Evolutionary conservation across 2,329 filamentous ascomycete species (phyloP), one percentile per base, ranked within the genome.

Genomic region (Phialophora verrucosa): DNA sequence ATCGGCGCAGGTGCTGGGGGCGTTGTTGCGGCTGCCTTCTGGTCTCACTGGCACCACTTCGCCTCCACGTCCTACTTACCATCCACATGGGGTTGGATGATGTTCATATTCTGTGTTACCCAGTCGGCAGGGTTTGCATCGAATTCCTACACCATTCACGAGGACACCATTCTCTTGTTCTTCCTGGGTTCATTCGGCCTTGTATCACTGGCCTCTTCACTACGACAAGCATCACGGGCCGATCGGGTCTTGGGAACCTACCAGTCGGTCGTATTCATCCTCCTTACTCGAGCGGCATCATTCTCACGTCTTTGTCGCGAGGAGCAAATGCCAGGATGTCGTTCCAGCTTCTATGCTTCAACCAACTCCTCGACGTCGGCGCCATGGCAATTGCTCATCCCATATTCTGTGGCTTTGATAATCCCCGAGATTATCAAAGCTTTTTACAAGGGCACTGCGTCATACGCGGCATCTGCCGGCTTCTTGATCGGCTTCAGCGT

Each of bases 111-210:
- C 72, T 93, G 93, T 0, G 77, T 93, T n/a, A 88, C 90, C 68
- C 92, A 97, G 75, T 96, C 93, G n/a, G 82, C 91, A 59, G 94
- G 95, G 7, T 99, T 98, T 76, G 94, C 94, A 0, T 95, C 95
- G 3, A 99, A 99, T 79, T 99, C 95, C 0, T 99, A 93, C 79
- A 98, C 94, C 0, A 97, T 99, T 71, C 99, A 95, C 93, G 95
- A 99, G 80, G 95, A 99, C 75, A 91, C 92, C 14, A 97, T 97
- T 63, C 84, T 97, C 4, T 83, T 97, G 2, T 97, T 96, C 81
- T 94, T 98, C 80, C 86, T 97, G 65, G 88, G 88, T 1, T 95
- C 93, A 0, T 97, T 98, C 75, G 93, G 93, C 32, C 78, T 93
- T 6, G 83, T 90, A n/a, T 87, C 90, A 42, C 85, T 90, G 12